phyloP scores from a whole-genome alignment of 2,329 filamentous ascomycete genomes.

The Fusarium sp. region DNA sequence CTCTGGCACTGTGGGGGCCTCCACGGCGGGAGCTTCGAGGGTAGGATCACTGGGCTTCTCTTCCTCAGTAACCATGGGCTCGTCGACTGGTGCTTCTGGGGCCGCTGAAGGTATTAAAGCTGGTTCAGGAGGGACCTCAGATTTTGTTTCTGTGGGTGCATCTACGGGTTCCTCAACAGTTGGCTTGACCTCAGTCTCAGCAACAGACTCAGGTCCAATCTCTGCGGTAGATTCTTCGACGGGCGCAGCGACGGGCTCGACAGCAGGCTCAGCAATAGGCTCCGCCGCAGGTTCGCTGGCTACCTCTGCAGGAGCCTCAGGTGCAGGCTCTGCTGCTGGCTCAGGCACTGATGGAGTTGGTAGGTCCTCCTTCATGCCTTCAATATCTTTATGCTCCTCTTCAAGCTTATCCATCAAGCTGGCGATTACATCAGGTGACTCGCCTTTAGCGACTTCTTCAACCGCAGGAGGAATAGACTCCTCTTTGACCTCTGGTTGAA shows the following conservation, averaged over 20 bases:
- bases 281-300: not conserved
- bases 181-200: not conserved
- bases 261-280: not conserved
- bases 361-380: conserved; percentile 6
- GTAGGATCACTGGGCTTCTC: conserved; percentile 22
- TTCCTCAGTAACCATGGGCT: conserved; percentile 10
- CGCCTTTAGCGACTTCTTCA: conserved; percentile 38
- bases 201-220: not conserved
- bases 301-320: conserved; percentile 20
- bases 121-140: conserved; percentile 14
- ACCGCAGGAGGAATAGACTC: conserved; percentile 50
- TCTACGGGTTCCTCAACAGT: not conserved
- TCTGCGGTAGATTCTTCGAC: not conserved
- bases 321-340: conserved; percentile 12
- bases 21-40: conserved; percentile 15
- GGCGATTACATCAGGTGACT: conserved; percentile 56
- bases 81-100: conserved; percentile 14
- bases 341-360: not conserved
- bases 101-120: conserved; percentile 19
- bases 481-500: conserved; percentile 18
- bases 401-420: conserved; percentile 60
- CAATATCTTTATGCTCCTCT: conserved; percentile 49
- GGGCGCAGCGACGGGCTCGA: not conserved
- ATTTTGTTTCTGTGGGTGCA: not conserved
- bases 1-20: conserved; percentile 4